phyloP scores from a whole-genome alignment of 1,284 basidiomycete species.

The Fomitopsis betulina region DNA sequence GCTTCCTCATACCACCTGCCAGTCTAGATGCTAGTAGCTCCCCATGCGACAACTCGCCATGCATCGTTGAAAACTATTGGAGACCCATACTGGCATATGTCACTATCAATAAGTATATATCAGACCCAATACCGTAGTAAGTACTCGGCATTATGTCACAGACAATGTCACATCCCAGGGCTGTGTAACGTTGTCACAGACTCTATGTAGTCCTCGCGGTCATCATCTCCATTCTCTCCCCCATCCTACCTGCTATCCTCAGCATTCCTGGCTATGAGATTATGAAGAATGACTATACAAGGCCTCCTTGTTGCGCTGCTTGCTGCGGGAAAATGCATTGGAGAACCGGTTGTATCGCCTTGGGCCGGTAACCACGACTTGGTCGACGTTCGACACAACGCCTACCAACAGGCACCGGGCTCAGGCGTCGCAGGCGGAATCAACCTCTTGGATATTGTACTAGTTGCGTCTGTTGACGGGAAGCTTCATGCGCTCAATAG shows the following conservation, averaged over 20 bases:
- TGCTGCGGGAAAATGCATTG: constrained; percentile 22
- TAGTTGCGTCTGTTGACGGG: constrained; percentile 88
- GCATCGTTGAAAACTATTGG: too few species aligned
- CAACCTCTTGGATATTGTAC: constrained; percentile 69
- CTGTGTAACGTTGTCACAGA: too few species aligned
- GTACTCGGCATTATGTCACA: too few species aligned
- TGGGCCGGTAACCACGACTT: constrained; percentile 19
- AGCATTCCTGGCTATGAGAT: constrained; percentile 10
- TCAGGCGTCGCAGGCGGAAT: constrained; percentile 33
- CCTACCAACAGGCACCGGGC: constrained; percentile 10
- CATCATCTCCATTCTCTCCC: too few species aligned
- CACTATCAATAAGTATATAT: too few species aligned
- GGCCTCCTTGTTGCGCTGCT: constrained; percentile 16
- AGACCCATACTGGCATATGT: too few species aligned
- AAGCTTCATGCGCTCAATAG: constrained; percentile 85
- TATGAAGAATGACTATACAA: constrained; percentile 26
- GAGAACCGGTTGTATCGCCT: constrained; percentile 23
- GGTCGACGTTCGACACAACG: constrained; percentile 13
- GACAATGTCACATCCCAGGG: too few species aligned
- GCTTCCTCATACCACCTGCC: too few species aligned
- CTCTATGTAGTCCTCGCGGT: too few species aligned
- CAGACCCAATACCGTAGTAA: too few species aligned
- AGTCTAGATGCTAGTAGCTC: too few species aligned
- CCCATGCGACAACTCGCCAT: too few species aligned
- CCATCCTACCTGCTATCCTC: neutral